These are phyloP conservation scores for Cokeromyces recurvatus DNA, from an alignment of 371 early-diverging fungal genomes.

Conservation along the genomic window DNA sequence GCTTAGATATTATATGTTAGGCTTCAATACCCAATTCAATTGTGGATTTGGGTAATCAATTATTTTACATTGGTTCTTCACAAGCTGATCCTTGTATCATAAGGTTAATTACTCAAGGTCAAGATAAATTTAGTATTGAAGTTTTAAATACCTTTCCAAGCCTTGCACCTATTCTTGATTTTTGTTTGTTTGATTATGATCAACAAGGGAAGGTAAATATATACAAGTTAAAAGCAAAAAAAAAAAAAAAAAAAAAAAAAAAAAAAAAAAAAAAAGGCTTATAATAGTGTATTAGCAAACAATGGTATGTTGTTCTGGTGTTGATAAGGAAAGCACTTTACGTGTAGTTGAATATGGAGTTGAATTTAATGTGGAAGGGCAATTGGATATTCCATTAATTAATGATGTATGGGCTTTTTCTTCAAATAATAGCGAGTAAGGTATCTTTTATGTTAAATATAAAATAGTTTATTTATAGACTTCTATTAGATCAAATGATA, in stretches of 20 bases:
- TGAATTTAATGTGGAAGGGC: constrained; percentile 67
- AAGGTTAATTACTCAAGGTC: constrained; percentile 28
- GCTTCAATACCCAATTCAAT: constrained; percentile 56
- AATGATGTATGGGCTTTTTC: constrained; percentile 64
- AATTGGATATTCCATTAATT: constrained; percentile 58
- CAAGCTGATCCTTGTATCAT: constrained; percentile 80
- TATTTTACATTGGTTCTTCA: constrained; percentile 78
- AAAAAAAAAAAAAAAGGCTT: not conserved
- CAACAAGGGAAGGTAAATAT: constrained; percentile 65
- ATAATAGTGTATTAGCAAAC: constrained; percentile 46
- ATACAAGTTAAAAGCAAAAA: too few species aligned
- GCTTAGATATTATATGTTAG: too few species aligned
- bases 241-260: not conserved
- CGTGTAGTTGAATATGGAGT: constrained; percentile 86
- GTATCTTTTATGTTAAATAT: constrained; percentile 3
- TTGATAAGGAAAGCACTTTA: constrained; percentile 67
- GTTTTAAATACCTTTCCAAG: constrained; percentile 56
- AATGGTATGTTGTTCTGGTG: constrained; percentile 87
- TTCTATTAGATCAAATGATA: constrained; percentile 10
- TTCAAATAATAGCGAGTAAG: constrained; percentile 9
- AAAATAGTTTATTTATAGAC: not conserved
- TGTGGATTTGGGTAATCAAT: constrained; percentile 58
- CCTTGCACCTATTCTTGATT: constrained; percentile 78
- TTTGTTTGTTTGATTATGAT: constrained; percentile 70
- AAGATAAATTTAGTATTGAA: constrained; percentile 37